Conservation (phyloP, 1,139 yeast species). For the Pichia sp. region DNA sequence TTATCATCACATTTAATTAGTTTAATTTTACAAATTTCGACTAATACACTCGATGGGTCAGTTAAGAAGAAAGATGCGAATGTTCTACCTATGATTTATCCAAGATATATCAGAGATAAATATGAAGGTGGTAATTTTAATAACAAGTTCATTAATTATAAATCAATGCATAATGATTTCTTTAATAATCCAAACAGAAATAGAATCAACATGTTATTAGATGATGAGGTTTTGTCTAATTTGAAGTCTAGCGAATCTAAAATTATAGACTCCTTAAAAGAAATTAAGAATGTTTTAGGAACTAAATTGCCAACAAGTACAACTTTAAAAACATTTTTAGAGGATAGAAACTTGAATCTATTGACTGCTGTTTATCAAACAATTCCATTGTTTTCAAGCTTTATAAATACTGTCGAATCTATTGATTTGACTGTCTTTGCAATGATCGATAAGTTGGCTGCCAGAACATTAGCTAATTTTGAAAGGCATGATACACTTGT, state of each 20-base stretch:
- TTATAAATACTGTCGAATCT: conserved; percentile 50
- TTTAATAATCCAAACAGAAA: conserved; percentile 17
- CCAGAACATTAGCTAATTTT: background rate
- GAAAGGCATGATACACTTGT: conserved; percentile 19
- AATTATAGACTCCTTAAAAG: conserved; percentile 35
- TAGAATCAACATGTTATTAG: conserved; percentile 45
- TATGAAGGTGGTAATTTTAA: conserved; percentile 73
- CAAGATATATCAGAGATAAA: conserved; percentile 57
- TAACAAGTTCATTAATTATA: conserved; percentile 47
- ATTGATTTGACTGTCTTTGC: conserved; percentile 54
- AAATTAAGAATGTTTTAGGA: conserved; percentile 37
- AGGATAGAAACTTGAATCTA: conserved; percentile 48
- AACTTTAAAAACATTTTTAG: conserved; percentile 26
- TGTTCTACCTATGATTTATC: conserved; percentile 55
- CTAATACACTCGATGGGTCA: conserved; percentile 28
- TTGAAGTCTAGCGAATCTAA: conserved; percentile 36
- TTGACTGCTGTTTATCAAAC: conserved; percentile 48
- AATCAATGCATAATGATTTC: conserved; percentile 8
- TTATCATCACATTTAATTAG: conserved; percentile 31
- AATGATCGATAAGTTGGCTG: conserved; percentile 26
- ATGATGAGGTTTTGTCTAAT: conserved; percentile 40
- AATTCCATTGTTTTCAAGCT: conserved; percentile 42
- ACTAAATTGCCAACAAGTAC: conserved; percentile 32
- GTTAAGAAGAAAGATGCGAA: conserved; percentile 24
- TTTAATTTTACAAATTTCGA: conserved; percentile 22